Evolutionary conservation across 129 eudicot species (phyloP), one percentile per base, ranked within the genome.

Genomic region (Flaveria linearis): DNA sequence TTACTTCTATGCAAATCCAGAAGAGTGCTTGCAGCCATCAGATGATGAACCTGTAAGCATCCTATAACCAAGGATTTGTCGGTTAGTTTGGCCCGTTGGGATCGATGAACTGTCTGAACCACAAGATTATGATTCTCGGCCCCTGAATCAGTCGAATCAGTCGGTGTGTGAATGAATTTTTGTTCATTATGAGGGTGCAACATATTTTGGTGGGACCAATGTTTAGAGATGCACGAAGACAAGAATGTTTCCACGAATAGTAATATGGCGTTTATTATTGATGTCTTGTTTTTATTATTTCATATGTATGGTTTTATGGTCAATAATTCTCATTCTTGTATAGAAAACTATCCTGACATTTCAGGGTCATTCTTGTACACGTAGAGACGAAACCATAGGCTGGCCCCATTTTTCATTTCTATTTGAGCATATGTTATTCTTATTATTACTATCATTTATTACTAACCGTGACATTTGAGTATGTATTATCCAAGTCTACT

Each of bases 1-100:
- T 70, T 91, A 91, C 79, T 95, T 95, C 36, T 95, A 91, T 55
- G 85, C 97, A 18, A 95, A 95, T 83, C 99, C 99, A 0, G 86
- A 86, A 30, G 99, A 95, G 84, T 95, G 99, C 56, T 84, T 91
- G 84, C 91, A 84, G 66, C 80, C 83, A n/a, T 73, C 86, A 61
- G 87, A 86, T 36, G 94, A 88, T 68, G 90, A 84, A 78, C 80
- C 81, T 17, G 41, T 81, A 45, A 91, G 82, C 78, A 80, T 80
- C 47, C 46, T 82, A 23, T 85, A 71, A 84, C 10, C 26, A 20
- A 11, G 16, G 30, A n/a, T 68, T 49, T 16, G 60, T 25, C 20
- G 70, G 69, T 66, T 68, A 65, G 16, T 72, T 39, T 50, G 66
- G 80, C 45, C 71, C 45, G 47, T 65, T 36, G 72, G 50, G 17